Evolutionary conservation across 192 early-diverging fungal genomes (phyloP).

Genomic region (Backusella tarrabulga): DNA sequence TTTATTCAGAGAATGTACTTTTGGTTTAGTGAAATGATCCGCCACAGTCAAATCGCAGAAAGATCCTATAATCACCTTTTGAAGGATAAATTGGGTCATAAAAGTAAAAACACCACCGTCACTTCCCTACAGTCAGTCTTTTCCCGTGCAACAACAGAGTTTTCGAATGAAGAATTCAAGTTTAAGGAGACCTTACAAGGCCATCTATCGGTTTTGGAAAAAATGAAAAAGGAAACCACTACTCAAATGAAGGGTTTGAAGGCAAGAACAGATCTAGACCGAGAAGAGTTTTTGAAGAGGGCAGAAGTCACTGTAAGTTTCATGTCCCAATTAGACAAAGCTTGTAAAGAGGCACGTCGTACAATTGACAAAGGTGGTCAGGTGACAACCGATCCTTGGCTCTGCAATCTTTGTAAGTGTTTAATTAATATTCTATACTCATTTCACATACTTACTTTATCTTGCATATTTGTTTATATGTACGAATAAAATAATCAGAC

Average conservation of each 20-base stretch:
- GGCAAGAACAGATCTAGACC: slow-evolving; percentile 28
- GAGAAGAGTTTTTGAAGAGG: slow-evolving; percentile 42
- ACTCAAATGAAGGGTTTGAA: slow-evolving; percentile 36
- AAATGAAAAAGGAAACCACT: slow-evolving; percentile 45
- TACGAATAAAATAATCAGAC: slow-evolving; percentile 10
- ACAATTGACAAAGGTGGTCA: slow-evolving; percentile 16
- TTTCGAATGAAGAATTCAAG: background rate
- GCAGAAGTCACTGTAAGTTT: slow-evolving; percentile 39
- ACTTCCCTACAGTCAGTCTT: background rate
- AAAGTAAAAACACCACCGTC: background rate
- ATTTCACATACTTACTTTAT: background rate
- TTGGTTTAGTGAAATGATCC: slow-evolving; percentile 39
- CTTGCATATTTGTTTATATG: too few relatives aligned
- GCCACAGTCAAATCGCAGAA: slow-evolving; percentile 28
- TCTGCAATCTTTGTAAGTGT: slow-evolving; percentile 32
- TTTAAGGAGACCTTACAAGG: slow-evolving; percentile 17
- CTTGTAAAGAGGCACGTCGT: slow-evolving; percentile 20
- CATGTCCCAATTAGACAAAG: slow-evolving; percentile 36
- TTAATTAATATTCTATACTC: background rate
- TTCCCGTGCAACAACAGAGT: background rate
- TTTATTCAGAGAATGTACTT: slow-evolving; percentile 38
- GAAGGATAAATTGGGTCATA: background rate
- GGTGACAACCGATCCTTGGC: slow-evolving; percentile 32
- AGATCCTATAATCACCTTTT: slow-evolving; percentile 10
- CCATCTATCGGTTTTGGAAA: slow-evolving; percentile 28